Base-by-base conservation (phyloP, 1,139 yeast genomes). In the Meyerozyma carpophila region DNA sequence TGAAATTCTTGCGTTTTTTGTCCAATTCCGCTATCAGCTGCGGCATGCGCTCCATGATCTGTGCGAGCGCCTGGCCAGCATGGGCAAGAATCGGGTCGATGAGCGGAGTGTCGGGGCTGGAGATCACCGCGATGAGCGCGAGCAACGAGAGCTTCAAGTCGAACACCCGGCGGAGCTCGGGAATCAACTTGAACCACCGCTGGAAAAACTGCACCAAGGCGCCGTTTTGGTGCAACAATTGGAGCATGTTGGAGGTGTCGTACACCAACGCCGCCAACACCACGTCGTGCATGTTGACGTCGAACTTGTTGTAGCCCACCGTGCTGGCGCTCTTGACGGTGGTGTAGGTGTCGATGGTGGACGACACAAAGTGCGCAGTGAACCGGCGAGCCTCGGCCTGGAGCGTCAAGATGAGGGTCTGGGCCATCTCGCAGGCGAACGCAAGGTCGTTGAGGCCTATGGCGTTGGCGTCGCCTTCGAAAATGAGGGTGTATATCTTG, bases 111-210 rank as follows among this genome's bases (percentile, higher is more conserved):
- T 31, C 34, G 18, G 34, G 4, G 20, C 20, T 13, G 20, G 34
- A n/a, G 4, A 13, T 14, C 34, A 31, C 34, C 9, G 20, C 20
- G 16, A 31, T 31, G 8, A 31, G 20, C 1, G 95, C 94, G 50
- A 91, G 63, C 3, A 80, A 69, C 1, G 88, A 79, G 37, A 93
- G 65, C 61, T 90, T 90, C 61, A 89, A 73, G 63, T 91, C 98
- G 55, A 77, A 87, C 3, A 89, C 95, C 48, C 96, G 71, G n/a
- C 75, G 71, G 52, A 85, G 73, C 37, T 69, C 66, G 4, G 83
- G 77, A 43, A 81, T 68, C 61, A 70, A 47, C 6, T 73, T 67
- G 53, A 88, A 77, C 97, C 97, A 93, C 37, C 73, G 60, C 37
- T 73, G 71, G 55, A 91, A 79, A 56, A 89, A 82, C 3, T 63